Evolutionary conservation across 129 eudicot species (phyloP).

Genomic region (Heracleum sosnowskyi): DNA sequence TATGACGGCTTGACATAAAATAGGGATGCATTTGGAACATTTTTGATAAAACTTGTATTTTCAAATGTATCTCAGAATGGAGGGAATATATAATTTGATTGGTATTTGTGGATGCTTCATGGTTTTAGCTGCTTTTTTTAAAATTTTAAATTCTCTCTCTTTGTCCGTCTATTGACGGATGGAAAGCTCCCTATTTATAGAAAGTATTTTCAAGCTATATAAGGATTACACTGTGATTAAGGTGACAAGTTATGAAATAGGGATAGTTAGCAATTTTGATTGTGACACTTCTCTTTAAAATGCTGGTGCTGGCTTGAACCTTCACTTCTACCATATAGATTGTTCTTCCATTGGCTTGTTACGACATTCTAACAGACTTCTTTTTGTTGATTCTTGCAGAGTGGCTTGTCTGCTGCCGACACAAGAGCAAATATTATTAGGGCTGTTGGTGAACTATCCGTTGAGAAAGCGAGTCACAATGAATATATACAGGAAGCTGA

Average conservation of each 20-base stretch:
- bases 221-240: not conserved
- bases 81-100: not conserved
- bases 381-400: slow-evolving; percentile 18
- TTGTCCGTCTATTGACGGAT: not conserved
- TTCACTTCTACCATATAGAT: not conserved
- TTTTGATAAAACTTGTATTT: not conserved
- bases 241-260: not conserved
- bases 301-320: not conserved
- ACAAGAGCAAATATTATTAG: slow-evolving; percentile 35
- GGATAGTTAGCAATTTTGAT: not conserved
- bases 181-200: not conserved
- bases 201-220: not conserved
- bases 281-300: not conserved
- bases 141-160: not conserved
- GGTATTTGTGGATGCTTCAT: not conserved
- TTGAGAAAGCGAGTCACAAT: slow-evolving; percentile 53
- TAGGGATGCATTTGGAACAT: not conserved
- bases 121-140: not conserved
- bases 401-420: slow-evolving; percentile 24
- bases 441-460: slow-evolving; percentile 31
- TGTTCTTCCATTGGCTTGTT: not conserved
- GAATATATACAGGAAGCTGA: slow-evolving; percentile 37
- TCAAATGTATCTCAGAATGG: not conserved
- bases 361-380: not conserved
- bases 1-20: not conserved